Percentiles rank a stretch among this genome's conserved stretches.
These are phyloP conservation scores for Cytidiella melzeri DNA, from an alignment of 768 basidiomycete species.

Conservation along the genomic window DNA sequence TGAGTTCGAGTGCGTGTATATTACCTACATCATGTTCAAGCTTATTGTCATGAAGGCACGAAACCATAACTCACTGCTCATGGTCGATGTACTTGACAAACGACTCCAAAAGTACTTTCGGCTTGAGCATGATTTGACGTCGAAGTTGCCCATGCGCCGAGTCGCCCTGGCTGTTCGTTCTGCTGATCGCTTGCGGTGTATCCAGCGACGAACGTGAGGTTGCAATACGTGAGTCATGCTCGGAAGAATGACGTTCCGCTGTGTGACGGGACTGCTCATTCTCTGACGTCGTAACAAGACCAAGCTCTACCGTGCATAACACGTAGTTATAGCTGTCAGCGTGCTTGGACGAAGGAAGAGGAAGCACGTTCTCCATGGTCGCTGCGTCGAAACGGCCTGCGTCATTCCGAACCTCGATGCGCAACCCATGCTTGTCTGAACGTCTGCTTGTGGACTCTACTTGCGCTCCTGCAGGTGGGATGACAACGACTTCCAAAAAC, in stretches of 20 bases:
- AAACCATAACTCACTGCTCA: not conserved
- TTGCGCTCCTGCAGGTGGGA: constrained; percentile 6
- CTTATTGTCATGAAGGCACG: not conserved
- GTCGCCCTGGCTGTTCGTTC: not conserved
- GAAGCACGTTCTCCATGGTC: constrained; percentile 21
- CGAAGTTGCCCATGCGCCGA: not conserved
- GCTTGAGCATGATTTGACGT: not conserved
- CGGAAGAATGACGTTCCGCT: not conserved
- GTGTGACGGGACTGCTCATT: not conserved
- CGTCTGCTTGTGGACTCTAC: not conserved
- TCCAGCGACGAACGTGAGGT: not conserved
- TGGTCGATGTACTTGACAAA: not conserved
- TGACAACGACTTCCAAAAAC: constrained; percentile 26
- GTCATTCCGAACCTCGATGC: constrained; percentile 4
- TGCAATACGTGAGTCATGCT: not conserved
- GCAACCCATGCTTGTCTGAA: not conserved
- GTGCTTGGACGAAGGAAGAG: constrained; percentile 16
- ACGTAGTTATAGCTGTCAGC: constrained; percentile 17
- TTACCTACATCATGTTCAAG: not conserved
- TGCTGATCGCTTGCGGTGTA: not conserved
- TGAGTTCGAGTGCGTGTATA: not conserved
- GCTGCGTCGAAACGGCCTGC: constrained; percentile 19
- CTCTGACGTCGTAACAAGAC: constrained; percentile 11
- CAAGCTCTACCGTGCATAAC: constrained; percentile 26
- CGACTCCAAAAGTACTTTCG: not conserved